A percentile compares a stretch with the other conserved stretches of the same genome.
These are phyloP conservation scores for Lizanozyma gosingica DNA, from an alignment of 1,139 yeast genomes.

Conservation along the genomic window DNA sequence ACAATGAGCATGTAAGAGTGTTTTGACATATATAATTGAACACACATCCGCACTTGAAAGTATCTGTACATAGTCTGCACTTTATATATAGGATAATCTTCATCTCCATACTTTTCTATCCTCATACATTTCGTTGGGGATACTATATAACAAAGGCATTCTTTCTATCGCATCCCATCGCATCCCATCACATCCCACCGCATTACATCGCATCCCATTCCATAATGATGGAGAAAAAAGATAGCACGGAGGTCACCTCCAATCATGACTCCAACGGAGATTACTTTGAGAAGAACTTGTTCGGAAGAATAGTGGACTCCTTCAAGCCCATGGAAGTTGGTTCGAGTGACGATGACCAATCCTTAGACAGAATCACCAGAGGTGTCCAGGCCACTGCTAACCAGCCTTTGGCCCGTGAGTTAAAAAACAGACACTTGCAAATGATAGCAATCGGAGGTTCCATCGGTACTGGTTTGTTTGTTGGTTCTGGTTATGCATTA, in stretches of 20 bases:
- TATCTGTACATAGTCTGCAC: too few relatives aligned
- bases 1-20: too few relatives aligned
- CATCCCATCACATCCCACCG: too few relatives aligned
- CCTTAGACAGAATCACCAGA: neutral
- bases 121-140: too few relatives aligned
- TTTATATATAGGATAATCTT: too few relatives aligned
- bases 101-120: too few relatives aligned
- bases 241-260: neutral
- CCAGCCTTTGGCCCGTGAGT: constrained; percentile 15
- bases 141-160: too few relatives aligned
- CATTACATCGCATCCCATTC: too few relatives aligned
- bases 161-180: too few relatives aligned
- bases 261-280: neutral
- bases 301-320: neutral
- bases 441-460: constrained; percentile 23
- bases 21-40: too few relatives aligned
- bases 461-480: constrained; percentile 41
- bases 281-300: too few relatives aligned
- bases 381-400: constrained; percentile 13
- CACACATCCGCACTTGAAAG: too few relatives aligned
- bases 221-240: neutral
- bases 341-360: neutral
- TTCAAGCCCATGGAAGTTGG: neutral
- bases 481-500: constrained; percentile 65
- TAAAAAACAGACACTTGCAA: constrained; percentile 18